Base-by-base conservation (phyloP, 345 rosid species). In the Rubroshorea leprosula region DNA sequence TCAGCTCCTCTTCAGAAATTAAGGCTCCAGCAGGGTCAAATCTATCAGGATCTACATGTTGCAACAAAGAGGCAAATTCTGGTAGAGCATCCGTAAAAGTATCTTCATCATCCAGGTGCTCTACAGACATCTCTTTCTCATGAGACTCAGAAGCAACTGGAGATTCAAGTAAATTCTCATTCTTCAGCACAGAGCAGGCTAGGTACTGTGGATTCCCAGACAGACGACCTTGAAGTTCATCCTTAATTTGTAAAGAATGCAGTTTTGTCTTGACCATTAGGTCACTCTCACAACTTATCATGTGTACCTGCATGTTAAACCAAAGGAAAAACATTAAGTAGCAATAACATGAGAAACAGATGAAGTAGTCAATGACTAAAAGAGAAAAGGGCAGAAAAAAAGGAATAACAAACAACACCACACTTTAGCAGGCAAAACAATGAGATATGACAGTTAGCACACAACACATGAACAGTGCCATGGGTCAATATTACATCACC, bases 181-280 rank as follows among this genome's bases (percentile, higher is more conserved):
- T 77, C 67, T 83, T 83, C 68, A 83, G 70, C 68, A 93, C 88
- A 45, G 99, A 93, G 71, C 76, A 79, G 11, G 85, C 96, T 63
- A 93, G 68, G 79, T 83, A 89, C 51, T 76, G 85, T 52, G 80
- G 74, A 69, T 60, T 58, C 62, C 71, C 70, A 39, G 87, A 80
- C 60, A 60, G 67, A 64, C 58, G 74, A 66, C 81, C 83, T 73
- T 89, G 96, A 67, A 89, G 96, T 77, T 83, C 90, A 61, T 93
- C 99, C 78, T 85, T 93, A 68, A 93, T 82, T 81, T 79, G 82
- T 69, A 93, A 73, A 56, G 90, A 87, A 70, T 83, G 99, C 71
- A 93, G 78, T 90, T 93, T 89, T 71, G 84, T 80, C 75, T 80
- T 85, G 64, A 87, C 78, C 23, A 76, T 72, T 58, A 89, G 73